A percentile compares a stretch with the other conserved stretches of the same genome.
Evolutionary conservation across 768 basidiomycete genomes (phyloP).

Genomic region (Cyclocybe cylindracea): DNA sequence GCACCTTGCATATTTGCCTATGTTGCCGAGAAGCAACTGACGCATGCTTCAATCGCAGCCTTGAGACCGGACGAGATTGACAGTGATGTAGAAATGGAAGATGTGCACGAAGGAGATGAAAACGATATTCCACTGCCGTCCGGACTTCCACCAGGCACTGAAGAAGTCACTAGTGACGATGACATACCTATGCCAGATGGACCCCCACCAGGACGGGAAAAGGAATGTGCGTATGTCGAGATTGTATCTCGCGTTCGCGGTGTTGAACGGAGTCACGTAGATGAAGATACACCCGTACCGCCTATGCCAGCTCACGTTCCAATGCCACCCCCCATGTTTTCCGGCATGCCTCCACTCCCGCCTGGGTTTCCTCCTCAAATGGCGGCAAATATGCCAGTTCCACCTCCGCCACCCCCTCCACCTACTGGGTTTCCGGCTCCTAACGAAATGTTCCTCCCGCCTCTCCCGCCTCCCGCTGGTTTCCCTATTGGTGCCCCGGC

Average conservation of each 20-base stretch:
- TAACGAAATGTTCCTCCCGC: slow-evolving; percentile 19
- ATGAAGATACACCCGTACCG: slow-evolving; percentile 1
- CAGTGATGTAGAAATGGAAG: slow-evolving; percentile 60
- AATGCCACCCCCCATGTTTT: slow-evolving; percentile 21
- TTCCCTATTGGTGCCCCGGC: slow-evolving; percentile 5
- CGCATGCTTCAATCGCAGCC: slow-evolving; percentile 38
- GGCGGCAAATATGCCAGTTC: slow-evolving; percentile 7
- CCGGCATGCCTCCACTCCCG: slow-evolving; percentile 29
- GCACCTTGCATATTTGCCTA: slow-evolving; percentile 19
- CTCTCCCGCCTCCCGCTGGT: slow-evolving; percentile 26
- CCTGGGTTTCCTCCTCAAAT: slow-evolving; percentile 22
- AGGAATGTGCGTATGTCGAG: slow-evolving; percentile 14
- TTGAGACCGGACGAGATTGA: slow-evolving; percentile 62
- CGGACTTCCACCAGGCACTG: slow-evolving; percentile 60
- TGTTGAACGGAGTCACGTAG: background rate
- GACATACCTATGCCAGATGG: slow-evolving; percentile 91
- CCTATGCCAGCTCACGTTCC: slow-evolving; percentile 18
- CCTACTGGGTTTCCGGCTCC: slow-evolving; percentile 17
- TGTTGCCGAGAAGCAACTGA: background rate
- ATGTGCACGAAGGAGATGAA: slow-evolving; percentile 36
- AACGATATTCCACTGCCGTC: slow-evolving; percentile 69
- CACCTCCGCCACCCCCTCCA: slow-evolving; percentile 30
- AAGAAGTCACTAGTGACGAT: slow-evolving; percentile 65
- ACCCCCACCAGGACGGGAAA: slow-evolving; percentile 52
- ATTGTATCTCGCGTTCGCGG: background rate